Evolutionary conservation across 73 alveolate species (phyloP).

Genomic region (Paramecium biaurelia): DNA sequence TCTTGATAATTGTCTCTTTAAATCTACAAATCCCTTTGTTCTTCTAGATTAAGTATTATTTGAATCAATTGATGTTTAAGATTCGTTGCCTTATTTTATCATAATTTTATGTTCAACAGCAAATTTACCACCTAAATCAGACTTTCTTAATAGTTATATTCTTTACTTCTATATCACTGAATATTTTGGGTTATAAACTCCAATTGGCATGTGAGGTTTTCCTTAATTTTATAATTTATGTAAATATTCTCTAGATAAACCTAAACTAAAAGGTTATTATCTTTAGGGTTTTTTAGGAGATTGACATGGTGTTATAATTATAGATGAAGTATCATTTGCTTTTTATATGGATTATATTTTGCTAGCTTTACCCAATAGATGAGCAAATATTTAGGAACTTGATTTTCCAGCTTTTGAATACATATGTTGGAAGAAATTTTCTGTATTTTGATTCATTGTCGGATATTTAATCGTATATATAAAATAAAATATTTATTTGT

Average conservation of each 20-base stretch:
- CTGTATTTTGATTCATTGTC: neutral
- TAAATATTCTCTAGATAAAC: neutral
- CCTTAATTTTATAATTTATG: neutral
- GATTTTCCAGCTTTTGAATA: neutral
- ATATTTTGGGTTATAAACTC: neutral
- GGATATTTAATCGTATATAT: neutral
- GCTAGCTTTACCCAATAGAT: neutral
- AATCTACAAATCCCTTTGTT: neutral
- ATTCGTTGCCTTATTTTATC: neutral
- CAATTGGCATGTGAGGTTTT: neutral
- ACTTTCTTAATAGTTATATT: neutral
- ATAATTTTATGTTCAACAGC: neutral
- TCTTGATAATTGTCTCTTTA: neutral
- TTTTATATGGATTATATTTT: neutral
- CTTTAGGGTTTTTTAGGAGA: neutral
- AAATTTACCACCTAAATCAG: conserved; percentile 27
- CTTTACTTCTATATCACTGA: neutral
- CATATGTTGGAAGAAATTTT: neutral
- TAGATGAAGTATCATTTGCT: neutral
- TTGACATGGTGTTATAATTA: neutral
- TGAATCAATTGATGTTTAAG: neutral
- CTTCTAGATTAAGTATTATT: neutral
- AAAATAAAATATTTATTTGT: neutral
- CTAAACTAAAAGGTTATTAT: neutral
- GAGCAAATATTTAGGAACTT: neutral